Conservation (phyloP, 2,329 filamentous ascomycete genomes). For the Alternaria conjuncta region DNA sequence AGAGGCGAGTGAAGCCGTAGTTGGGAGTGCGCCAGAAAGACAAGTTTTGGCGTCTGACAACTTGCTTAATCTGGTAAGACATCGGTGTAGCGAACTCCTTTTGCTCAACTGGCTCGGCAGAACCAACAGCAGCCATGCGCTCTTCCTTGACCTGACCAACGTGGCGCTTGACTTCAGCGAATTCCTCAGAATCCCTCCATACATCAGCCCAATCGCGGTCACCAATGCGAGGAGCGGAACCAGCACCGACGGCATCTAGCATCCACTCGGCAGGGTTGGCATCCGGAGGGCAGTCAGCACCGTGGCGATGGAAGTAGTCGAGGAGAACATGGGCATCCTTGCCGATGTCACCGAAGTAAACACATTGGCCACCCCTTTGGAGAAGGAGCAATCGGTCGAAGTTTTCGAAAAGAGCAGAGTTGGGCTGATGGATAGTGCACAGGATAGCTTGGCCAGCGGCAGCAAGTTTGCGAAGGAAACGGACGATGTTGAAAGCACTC, state of each 20-base stretch:
- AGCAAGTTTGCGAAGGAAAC: constrained; percentile 77
- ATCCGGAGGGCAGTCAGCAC: constrained; percentile 64
- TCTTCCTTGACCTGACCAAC: constrained; percentile 71
- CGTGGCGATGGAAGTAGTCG: constrained; percentile 58
- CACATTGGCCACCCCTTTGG: constrained; percentile 77
- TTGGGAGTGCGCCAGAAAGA: constrained; percentile 86
- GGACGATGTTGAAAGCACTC: constrained; percentile 77
- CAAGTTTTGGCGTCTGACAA: constrained; percentile 74
- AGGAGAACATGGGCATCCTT: constrained; percentile 75
- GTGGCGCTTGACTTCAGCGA: constrained; percentile 68
- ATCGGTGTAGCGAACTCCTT: constrained; percentile 84
- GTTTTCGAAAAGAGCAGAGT: constrained; percentile 83
- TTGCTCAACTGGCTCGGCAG: constrained; percentile 58
- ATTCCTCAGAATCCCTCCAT: constrained; percentile 76
- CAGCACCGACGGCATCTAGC: constrained; percentile 83
- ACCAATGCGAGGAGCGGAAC: constrained; percentile 73
- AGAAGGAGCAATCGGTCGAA: constrained; percentile 84
- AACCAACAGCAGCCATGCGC: constrained; percentile 58
- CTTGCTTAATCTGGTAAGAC: constrained; percentile 77
- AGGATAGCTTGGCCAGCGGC: constrained; percentile 85
- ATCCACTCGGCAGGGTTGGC: constrained; percentile 75
- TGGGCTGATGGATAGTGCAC: constrained; percentile 91
- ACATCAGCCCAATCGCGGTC: constrained; percentile 80
- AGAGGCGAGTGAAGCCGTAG: constrained; percentile 86
- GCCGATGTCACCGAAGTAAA: constrained; percentile 88